Percentiles rank a stretch among this genome's conserved stretches.
Evolutionary conservation across 73 alveolate species (phyloP).

Genomic region (Tetrahymena malaccensis): DNA sequence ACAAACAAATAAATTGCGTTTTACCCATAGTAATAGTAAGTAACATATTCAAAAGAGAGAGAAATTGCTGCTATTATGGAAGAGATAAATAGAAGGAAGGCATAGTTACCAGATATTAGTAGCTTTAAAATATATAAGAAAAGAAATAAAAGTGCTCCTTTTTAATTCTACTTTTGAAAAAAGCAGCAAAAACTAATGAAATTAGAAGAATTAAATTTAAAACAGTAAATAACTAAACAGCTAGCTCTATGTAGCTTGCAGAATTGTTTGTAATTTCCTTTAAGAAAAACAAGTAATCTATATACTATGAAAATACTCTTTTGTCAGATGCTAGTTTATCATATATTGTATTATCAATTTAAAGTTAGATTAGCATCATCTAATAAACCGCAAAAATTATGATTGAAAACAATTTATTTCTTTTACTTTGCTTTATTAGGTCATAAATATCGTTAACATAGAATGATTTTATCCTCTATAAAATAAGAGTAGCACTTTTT

Average conservation of each 20-base stretch:
- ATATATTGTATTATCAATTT: too few species aligned
- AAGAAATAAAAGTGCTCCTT: too few species aligned
- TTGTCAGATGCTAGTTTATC: background rate
- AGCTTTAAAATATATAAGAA: background rate
- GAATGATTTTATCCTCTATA: too few species aligned
- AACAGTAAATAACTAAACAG: too few species aligned
- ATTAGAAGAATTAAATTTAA: too few species aligned
- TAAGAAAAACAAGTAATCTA: too few species aligned
- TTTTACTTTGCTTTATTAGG: background rate
- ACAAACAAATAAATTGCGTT: too few species aligned
- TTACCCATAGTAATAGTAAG: background rate
- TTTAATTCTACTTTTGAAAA: background rate
- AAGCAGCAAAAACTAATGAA: background rate
- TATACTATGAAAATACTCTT: background rate
- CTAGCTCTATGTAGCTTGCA: too few species aligned
- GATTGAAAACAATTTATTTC: background rate
- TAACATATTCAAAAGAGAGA: background rate
- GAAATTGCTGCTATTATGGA: background rate
- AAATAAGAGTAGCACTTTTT: too few species aligned
- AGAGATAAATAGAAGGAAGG: background rate
- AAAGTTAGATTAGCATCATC: background rate
- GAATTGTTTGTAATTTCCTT: background rate
- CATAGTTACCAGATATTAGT: background rate
- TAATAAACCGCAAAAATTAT: too few species aligned
- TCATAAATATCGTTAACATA: background rate